These are phyloP conservation scores for Mycena sp. DNA, from an alignment of 1,284 basidiomycete species.

Conservation along the genomic window DNA sequence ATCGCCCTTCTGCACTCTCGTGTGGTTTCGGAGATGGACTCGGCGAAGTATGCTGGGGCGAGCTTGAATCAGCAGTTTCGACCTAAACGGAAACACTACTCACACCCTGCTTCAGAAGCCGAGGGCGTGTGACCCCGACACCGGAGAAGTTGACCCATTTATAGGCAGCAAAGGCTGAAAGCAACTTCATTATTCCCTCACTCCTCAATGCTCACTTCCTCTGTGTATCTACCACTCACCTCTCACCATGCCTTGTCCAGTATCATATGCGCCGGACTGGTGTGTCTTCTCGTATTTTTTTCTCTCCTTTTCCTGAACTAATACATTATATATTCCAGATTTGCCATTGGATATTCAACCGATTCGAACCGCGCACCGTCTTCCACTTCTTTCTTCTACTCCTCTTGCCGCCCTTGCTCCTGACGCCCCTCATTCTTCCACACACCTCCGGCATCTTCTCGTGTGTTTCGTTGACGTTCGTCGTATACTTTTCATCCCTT, in stretches of 20 bases:
- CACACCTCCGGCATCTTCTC: conserved; percentile 13
- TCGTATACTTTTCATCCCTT: conserved; percentile 16
- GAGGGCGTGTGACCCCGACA: conserved; percentile 28
- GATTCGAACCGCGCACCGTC: conserved; percentile 24
- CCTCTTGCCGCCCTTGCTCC: conserved; percentile 5
- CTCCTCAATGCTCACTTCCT: conserved; percentile 16
- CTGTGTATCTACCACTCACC: conserved; percentile 1
- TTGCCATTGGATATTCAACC: conserved; percentile 23
- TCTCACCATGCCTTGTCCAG: conserved; percentile 1
- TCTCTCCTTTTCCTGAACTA: background rate
- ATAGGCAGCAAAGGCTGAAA: conserved; percentile 22
- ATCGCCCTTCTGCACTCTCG: conserved; percentile 11
- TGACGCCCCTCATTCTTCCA: conserved; percentile 10
- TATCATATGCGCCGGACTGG: conserved; percentile 8
- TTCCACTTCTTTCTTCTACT: conserved; percentile 11
- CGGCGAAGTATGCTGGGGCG: conserved; percentile 21
- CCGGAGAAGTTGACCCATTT: conserved; percentile 27
- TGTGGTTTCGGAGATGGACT: conserved; percentile 21
- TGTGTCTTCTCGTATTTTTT: background rate
- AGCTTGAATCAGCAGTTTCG: conserved; percentile 25
- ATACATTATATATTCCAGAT: conserved; percentile 3
- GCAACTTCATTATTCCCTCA: conserved; percentile 15
- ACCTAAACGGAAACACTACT: conserved; percentile 25
- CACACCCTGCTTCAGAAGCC: conserved; percentile 24
- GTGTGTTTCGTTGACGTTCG: conserved; percentile 4